Evolutionary conservation across 2,329 filamentous ascomycete species (phyloP), one percentile per base, ranked within the genome.

Genomic region (Beauveria pseudobassiana): DNA sequence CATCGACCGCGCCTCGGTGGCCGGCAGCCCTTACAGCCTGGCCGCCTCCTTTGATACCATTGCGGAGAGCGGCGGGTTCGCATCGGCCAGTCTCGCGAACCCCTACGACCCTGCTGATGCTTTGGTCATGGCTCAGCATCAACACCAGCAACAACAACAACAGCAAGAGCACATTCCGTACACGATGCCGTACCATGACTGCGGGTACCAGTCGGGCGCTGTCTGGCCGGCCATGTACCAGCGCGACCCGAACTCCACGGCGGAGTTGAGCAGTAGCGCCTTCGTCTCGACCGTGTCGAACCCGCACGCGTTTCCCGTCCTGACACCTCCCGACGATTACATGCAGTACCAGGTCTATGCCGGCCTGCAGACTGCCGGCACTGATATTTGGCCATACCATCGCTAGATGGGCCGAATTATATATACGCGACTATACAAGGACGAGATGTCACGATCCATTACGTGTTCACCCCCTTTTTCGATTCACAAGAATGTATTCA

Each of bases 341-440:
- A 55, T 58, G 56, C 62, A 59, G 20, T 60, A 56, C 22, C 42
- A 63, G 24, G 62, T 43, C 9, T 63, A 51, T 14, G 18, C 56
- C 20, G 16, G 45, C 24, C n/a, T 63, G 14, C 50, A 51, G 22
- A 52, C 51, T 46, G 42, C 34, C 8, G 51, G 46, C 5, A 24
- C 56, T 28, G 62, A 60, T n/a, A 20, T 56, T 34, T 63, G 62
- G 62, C 62, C 59, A 18, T 63, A 63, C 46, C 56, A 40, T 45
- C 55, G 61, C 30, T 63, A 63, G 43, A 40, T 5, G n/a, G 18
- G 5, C 18, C 40, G 26, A 26, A 18, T 14, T 16, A 38, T 24
- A 22, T 26, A 50, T 48, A 18, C 30, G 7, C 45, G 22, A 51
- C 28, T 34, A 48, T 30, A 34, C 16, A 56, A 34, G 10, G 26